Conservation (phyloP, 306 rosid genomes). For the Potentilla sterilis region DNA sequence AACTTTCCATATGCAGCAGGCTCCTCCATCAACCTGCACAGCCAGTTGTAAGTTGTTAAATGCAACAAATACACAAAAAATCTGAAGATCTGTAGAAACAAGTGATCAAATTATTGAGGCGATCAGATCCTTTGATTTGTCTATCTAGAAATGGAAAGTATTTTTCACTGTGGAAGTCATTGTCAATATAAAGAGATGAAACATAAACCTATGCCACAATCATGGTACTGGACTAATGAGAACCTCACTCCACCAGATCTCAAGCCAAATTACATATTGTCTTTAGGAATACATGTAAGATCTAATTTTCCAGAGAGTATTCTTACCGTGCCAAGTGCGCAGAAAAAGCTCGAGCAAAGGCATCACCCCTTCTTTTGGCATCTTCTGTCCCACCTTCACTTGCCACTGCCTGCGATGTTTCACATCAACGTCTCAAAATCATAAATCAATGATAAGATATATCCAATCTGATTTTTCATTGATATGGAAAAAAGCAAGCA, state of each 20-base stretch:
- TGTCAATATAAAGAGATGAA: background rate
- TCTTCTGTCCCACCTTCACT: slow-evolving; percentile 99
- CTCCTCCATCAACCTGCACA: slow-evolving; percentile 90
- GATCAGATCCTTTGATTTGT: background rate
- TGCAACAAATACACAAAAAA: slow-evolving; percentile 3
- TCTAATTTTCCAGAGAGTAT: slow-evolving; percentile 11
- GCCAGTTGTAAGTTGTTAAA: slow-evolving; percentile 16
- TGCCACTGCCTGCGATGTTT: slow-evolving; percentile 82
- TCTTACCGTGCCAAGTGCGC: slow-evolving; percentile 88
- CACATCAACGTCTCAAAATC: slow-evolving; percentile 30
- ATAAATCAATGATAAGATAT: background rate
- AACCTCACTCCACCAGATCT: background rate
- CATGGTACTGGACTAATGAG: background rate
- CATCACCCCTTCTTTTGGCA: slow-evolving; percentile 97
- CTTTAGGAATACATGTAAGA: background rate
- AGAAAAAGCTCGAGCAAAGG: slow-evolving; percentile 94
- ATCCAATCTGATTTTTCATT: background rate
- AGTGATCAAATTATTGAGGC: background rate
- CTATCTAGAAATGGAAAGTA: background rate
- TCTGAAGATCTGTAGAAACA: background rate
- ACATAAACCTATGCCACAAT: background rate
- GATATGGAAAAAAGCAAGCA: background rate
- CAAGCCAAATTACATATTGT: background rate
- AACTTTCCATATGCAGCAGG: slow-evolving; percentile 96
- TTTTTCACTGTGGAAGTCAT: background rate